Evolutionary conservation across 805 yeast species (phyloP), one percentile per base, ranked within the genome.

Genomic region (Metschnikowia proteae): DNA sequence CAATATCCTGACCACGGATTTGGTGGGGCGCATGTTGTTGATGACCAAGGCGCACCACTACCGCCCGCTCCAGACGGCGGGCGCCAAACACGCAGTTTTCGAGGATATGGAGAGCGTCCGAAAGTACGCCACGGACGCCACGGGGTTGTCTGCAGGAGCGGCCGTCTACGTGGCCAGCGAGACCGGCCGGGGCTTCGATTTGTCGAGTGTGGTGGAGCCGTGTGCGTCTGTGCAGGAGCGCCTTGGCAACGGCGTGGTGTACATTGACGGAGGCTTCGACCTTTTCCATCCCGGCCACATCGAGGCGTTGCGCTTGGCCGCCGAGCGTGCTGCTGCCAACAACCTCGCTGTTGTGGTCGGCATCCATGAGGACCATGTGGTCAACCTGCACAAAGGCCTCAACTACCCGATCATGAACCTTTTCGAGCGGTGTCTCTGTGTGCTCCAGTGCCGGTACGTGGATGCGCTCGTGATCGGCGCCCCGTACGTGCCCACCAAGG

Each of bases 251-350:
- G 59, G 57, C 46, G 55, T 75, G 10, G 72, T 71, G 44, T 88
- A 86, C 60, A 76, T 88, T 13, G 86, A 82, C 55, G 98, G 97
- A 9, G 86, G 86, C 1, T 94, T 91, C 70, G 99, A 94, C 65
- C 74, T 94, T 47, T 91, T 94, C 69, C 90, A 89, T 64, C 90
- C 96, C 22, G 97, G 96, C 22, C 97, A 94, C 64, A 88, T 92
- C 49, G 85, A 83, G 56, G 84, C 84, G 7, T 71, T 92, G 52
- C 70, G 77, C 49, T 62, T 71, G 11, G 76, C 85, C 23, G 62
- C 73, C 30, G 65, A 65, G 32, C 55, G 60, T 23, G 78, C 81
- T 0, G 52, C 58, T 4, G 61, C 60, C 11, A 64, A 59, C 2
- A 64, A 66, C 7, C 76, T 80, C 3, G 64, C 68, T 2, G 81